Conservation (phyloP, 306 rosid genomes). For the Cucurbita maxima region DNA sequence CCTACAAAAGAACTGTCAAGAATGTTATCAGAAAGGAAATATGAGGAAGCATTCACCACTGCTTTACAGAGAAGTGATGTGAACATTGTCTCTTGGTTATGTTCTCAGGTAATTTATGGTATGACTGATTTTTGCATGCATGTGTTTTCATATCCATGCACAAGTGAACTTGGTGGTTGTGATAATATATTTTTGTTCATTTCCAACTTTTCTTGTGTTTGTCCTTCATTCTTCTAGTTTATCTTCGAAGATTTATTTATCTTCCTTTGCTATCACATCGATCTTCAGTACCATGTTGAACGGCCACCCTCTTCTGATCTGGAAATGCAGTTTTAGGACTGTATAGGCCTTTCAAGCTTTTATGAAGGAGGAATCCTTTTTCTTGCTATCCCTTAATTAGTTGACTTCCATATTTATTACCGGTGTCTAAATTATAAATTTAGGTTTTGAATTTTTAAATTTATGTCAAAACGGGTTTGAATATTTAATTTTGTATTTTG, state of each 20-base stretch:
- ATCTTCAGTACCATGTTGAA: background rate
- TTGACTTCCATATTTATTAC: background rate
- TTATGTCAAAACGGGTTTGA: no score
- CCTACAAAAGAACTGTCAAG: conserved; percentile 82
- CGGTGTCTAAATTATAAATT: background rate
- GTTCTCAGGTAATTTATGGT: conserved; percentile 59
- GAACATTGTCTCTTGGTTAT: conserved; percentile 84
- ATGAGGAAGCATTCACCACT: conserved; percentile 73
- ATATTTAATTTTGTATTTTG: no score
- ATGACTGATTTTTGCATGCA: background rate
- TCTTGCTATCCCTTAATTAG: background rate
- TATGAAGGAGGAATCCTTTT: background rate
- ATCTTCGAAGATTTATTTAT: background rate
- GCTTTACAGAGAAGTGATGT: conserved; percentile 93
- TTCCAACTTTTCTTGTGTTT: background rate
- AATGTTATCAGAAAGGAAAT: conserved; percentile 63
- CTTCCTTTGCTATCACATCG: background rate
- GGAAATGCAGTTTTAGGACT: background rate
- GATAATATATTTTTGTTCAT: background rate
- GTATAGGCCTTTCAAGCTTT: background rate
- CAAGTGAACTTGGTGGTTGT: background rate
- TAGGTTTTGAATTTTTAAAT: no score
- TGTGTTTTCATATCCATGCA: background rate
- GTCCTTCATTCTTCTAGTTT: background rate
- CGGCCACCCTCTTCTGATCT: background rate